Conservation (phyloP, 495 filamentous ascomycete species). For the Copromyces sp. region DNA sequence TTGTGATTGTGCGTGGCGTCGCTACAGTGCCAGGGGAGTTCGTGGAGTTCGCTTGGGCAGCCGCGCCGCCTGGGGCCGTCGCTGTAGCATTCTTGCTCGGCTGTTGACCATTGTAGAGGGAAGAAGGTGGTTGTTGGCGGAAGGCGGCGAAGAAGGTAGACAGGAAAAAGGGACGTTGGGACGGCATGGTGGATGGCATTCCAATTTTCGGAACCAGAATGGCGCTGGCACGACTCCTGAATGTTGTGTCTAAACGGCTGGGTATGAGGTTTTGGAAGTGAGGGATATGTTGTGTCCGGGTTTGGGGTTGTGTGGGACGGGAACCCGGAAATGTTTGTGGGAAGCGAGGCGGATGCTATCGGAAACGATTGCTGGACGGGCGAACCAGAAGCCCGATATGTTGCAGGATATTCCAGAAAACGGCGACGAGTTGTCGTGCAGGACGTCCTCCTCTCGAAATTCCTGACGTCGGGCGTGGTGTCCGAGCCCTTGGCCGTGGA, state of each 20-base stretch:
- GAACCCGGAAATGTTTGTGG: not conserved
- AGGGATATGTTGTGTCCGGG: not conserved
- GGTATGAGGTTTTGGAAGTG: not conserved
- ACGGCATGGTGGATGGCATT: conserved; percentile 42
- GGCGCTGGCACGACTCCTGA: not conserved
- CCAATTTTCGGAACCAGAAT: not conserved
- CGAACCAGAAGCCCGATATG: not conserved
- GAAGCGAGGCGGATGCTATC: not conserved
- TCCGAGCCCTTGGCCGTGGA: not conserved
- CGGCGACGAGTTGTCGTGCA: not conserved
- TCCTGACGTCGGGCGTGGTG: not conserved
- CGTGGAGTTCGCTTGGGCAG: not conserved
- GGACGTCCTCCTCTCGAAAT: not conserved
- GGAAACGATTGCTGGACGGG: not conserved
- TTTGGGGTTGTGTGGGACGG: not conserved
- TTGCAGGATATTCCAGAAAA: not conserved
- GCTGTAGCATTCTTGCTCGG: conserved; percentile 33
- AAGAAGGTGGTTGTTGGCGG: conserved; percentile 38
- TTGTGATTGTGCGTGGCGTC: conserved; percentile 18
- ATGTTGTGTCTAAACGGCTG: not conserved
- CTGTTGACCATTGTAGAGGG: conserved; percentile 25
- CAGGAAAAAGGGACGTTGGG: conserved; percentile 71
- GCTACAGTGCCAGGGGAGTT: conserved; percentile 11
- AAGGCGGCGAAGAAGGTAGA: conserved; percentile 81
- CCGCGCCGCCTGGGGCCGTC: conserved; percentile 17